Evolutionary conservation across 192 early-diverging fungal species (phyloP).

Genomic region (Rhizophagus prolifer): DNA sequence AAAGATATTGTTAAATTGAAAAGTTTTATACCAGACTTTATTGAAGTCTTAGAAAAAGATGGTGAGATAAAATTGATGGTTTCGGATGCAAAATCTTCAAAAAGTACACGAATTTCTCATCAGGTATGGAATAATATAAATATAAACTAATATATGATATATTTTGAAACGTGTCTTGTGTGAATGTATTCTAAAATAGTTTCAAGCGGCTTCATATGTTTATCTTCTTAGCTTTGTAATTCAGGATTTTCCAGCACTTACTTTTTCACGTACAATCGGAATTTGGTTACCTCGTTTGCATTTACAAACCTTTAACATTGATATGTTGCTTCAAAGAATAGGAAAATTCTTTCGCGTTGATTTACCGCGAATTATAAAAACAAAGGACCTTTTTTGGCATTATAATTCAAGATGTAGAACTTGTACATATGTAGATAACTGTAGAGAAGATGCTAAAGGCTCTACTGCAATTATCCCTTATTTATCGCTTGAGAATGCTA

Average conservation of each 20-base stretch:
- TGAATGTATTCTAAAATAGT: too few species aligned
- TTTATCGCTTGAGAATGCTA: slow-evolving; percentile 19
- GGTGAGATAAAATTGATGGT: too few species aligned
- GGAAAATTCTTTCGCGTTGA: slow-evolving; percentile 27
- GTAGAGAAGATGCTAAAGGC: slow-evolving; percentile 14
- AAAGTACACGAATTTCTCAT: too few species aligned
- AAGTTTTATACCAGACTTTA: too few species aligned
- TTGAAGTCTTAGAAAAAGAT: too few species aligned
- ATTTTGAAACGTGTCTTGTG: too few species aligned
- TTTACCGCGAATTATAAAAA: slow-evolving; percentile 22
- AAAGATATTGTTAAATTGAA: too few species aligned
- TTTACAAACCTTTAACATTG: slow-evolving; percentile 26
- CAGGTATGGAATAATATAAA: too few species aligned
- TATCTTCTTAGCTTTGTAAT: slow-evolving; percentile 26
- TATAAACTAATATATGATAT: too few species aligned
- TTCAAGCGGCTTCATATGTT: slow-evolving; percentile 32
- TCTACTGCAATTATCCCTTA: slow-evolving; percentile 28
- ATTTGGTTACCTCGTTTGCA: slow-evolving; percentile 20
- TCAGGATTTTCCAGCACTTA: not conserved
- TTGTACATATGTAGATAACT: slow-evolving; percentile 29
- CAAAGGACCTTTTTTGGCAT: slow-evolving; percentile 10
- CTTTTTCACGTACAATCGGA: slow-evolving; percentile 13
- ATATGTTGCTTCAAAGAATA: slow-evolving; percentile 27
- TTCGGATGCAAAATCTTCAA: too few species aligned
- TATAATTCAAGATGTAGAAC: slow-evolving; percentile 30